Evolutionary conservation across 345 rosid species (phyloP).

Genomic region (Salix exigua): DNA sequence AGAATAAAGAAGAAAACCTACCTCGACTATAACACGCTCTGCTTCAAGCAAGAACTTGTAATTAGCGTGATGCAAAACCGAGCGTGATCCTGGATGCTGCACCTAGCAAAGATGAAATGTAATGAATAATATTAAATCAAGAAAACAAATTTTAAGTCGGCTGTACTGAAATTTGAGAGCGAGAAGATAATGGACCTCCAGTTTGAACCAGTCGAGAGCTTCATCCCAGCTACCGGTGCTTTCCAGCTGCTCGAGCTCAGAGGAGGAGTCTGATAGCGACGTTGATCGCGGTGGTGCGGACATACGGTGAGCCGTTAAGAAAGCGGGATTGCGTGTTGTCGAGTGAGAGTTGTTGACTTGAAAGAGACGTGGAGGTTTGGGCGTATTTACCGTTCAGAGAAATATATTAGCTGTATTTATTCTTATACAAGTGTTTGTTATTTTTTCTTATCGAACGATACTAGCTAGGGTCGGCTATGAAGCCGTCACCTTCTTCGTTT

Average conservation of each 20-base stretch:
- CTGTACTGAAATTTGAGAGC: not conserved
- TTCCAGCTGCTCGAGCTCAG: slow-evolving; percentile 61
- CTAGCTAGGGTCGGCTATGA: too few species aligned
- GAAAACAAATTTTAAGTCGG: not conserved
- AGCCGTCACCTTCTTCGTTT: too few species aligned
- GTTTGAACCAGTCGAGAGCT: slow-evolving; percentile 69
- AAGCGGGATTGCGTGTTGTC: not conserved
- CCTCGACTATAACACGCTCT: slow-evolving; percentile 65
- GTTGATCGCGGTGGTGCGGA: slow-evolving; percentile 46
- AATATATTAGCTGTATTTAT: not conserved
- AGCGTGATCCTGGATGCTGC: slow-evolving; percentile 45
- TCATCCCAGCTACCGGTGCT: slow-evolving; percentile 76
- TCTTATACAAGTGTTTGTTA: too few species aligned
- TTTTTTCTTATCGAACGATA: too few species aligned
- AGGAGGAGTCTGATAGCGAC: slow-evolving; percentile 45
- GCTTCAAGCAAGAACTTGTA: slow-evolving; percentile 69
- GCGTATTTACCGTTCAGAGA: slow-evolving; percentile 3
- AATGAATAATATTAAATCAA: not conserved
- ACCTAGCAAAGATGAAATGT: not conserved
- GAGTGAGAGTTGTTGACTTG: not conserved
- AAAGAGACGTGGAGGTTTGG: not conserved
- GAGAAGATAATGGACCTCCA: slow-evolving; percentile 29
- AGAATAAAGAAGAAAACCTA: slow-evolving; percentile 15
- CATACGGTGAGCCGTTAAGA: slow-evolving; percentile 28
- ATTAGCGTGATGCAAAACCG: slow-evolving; percentile 43